Percentiles rank a stretch among this genome's conserved stretches.
These are phyloP conservation scores for Phytophthora pistaciae DNA, from an alignment of 352 stramenopile species.

Conservation along the genomic window DNA sequence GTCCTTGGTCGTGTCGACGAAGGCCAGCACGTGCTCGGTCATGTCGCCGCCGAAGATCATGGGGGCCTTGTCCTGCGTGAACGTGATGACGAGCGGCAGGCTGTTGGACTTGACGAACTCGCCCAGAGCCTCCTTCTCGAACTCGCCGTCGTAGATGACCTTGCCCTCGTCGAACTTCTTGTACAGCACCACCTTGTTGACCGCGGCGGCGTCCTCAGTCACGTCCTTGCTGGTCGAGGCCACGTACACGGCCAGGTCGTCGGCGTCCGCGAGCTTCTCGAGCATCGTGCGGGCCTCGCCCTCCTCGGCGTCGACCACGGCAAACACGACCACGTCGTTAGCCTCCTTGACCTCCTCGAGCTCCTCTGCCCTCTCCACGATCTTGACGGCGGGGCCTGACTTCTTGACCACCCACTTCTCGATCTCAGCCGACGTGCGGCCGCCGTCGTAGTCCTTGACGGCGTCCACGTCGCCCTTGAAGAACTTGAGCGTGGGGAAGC, in stretches of 20 bases:
- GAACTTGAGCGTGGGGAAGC: slow-evolving; percentile 95
- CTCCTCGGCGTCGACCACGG: slow-evolving; percentile 82
- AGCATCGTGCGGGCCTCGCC: slow-evolving; percentile 75
- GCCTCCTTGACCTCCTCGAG: slow-evolving; percentile 80
- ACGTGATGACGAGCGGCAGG: slow-evolving; percentile 91
- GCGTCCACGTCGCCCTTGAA: slow-evolving; percentile 88
- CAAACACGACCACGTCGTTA: slow-evolving; percentile 90
- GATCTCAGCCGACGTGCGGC: slow-evolving; percentile 89
- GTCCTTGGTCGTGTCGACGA: slow-evolving; percentile 78
- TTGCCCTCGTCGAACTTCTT: slow-evolving; percentile 92
- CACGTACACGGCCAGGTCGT: slow-evolving; percentile 83
- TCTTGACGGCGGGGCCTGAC: slow-evolving; percentile 88
- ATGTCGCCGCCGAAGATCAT: slow-evolving; percentile 93
- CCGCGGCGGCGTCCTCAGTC: slow-evolving; percentile 58
- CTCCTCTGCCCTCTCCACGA: slow-evolving; percentile 77
- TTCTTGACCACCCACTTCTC: slow-evolving; percentile 93
- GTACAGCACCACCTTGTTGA: slow-evolving; percentile 81
- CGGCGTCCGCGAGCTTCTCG: slow-evolving; percentile 76
- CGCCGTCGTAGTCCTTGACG: slow-evolving; percentile 90
- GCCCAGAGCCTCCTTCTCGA: slow-evolving; percentile 66
- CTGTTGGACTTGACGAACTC: slow-evolving; percentile 85
- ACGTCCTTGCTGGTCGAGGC: slow-evolving; percentile 77
- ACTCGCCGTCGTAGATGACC: slow-evolving; percentile 79
- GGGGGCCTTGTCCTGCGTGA: slow-evolving; percentile 90
- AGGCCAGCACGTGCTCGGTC: slow-evolving; percentile 90